Evolutionary conservation across 2,329 filamentous ascomycete species (phyloP).

Genomic region (Pseudohalonectria lignicola): DNA sequence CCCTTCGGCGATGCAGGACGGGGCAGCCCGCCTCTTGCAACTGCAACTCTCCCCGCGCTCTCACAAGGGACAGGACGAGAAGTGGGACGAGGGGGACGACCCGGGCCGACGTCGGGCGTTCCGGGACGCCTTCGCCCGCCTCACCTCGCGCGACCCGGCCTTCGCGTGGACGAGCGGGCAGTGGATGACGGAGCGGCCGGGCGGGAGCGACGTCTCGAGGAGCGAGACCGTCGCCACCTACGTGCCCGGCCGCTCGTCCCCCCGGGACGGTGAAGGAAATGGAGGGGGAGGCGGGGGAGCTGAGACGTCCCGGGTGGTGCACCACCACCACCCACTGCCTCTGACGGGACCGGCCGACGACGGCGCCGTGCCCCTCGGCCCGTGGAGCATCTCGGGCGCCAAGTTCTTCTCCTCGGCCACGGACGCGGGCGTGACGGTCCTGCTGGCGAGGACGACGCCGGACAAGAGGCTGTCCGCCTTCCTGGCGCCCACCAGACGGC

Average conservation of each 20-base stretch:
- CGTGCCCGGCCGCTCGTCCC: constrained; percentile 10
- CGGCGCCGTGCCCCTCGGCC: constrained; percentile 38
- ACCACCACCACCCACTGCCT: too few relatives aligned
- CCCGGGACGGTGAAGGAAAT: too few relatives aligned
- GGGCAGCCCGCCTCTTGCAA: constrained; percentile 40
- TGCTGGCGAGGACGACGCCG: constrained; percentile 47
- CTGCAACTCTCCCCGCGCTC: constrained; percentile 23
- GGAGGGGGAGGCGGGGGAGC: too few relatives aligned
- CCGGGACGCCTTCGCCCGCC: constrained; percentile 36
- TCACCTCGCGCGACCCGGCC: constrained; percentile 38
- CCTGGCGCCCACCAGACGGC: constrained; percentile 48
- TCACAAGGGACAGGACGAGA: too few relatives aligned
- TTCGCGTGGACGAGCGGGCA: constrained; percentile 61
- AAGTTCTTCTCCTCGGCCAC: constrained; percentile 64
- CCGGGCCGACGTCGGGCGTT: constrained; percentile 29
- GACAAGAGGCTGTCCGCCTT: constrained; percentile 48
- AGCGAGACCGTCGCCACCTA: constrained; percentile 51
- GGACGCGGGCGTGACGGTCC: constrained; percentile 50
- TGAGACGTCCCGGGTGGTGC: too few relatives aligned
- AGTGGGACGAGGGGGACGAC: too few relatives aligned
- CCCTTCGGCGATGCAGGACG: constrained; percentile 57
- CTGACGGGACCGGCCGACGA: too few relatives aligned
- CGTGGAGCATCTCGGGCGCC: constrained; percentile 54
- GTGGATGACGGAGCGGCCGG: constrained; percentile 66
- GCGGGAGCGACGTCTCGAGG: constrained; percentile 57